phyloP scores from a whole-genome alignment of 2,329 filamentous ascomycete species.

The Blastomyces parvus region DNA sequence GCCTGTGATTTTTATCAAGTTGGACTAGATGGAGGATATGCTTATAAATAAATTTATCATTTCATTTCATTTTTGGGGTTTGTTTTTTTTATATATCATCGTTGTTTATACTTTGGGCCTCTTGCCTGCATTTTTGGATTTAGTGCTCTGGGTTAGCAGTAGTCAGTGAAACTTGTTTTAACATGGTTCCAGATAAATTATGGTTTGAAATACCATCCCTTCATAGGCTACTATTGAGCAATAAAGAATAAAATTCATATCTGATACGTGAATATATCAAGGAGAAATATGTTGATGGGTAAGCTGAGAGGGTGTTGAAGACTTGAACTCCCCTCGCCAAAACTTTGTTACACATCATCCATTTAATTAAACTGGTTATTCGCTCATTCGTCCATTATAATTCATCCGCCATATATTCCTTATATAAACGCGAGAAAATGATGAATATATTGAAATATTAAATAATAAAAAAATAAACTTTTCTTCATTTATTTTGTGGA shows the following conservation, averaged over 20 bases:
- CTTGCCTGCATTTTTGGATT: too few relatives aligned
- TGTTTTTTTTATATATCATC: background rate
- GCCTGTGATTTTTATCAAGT: background rate
- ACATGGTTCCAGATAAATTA: background rate
- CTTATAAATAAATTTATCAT: background rate
- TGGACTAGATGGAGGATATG: background rate
- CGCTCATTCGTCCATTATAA: background rate
- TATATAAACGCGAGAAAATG: background rate
- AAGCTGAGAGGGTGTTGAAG: background rate
- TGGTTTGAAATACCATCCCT: background rate
- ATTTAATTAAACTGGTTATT: background rate
- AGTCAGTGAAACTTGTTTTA: background rate
- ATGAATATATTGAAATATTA: background rate
- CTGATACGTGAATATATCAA: background rate
- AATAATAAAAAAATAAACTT: conserved; percentile 7
- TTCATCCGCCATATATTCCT: background rate
- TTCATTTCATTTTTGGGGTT: background rate
- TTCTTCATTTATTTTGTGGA: conserved; percentile 6
- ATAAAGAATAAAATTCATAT: background rate
- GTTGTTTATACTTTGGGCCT: background rate
- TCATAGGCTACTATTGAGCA: background rate
- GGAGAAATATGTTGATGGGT: background rate
- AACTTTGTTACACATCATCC: background rate
- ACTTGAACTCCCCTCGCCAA: background rate
- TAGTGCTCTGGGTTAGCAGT: too few relatives aligned